A percentile compares a stretch with the other conserved stretches of the same genome.
Conservation (phyloP, 75 land plant genomes). For the Ceratopteris richardii region DNA sequence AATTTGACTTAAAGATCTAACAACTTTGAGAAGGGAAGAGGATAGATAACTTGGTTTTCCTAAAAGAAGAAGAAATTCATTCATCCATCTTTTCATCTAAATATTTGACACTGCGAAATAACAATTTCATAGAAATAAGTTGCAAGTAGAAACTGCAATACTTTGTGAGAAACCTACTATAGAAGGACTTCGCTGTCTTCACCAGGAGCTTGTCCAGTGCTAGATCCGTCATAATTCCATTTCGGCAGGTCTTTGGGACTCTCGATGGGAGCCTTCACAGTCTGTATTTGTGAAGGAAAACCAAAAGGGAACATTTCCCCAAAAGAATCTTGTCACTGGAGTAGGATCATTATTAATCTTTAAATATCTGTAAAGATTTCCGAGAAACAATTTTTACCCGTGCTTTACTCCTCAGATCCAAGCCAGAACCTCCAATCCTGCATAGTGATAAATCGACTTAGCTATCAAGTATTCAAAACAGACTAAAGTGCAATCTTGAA, state of each 20-base stretch:
- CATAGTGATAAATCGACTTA: not conserved
- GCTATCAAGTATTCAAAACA: too few species aligned
- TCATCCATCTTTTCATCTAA: too few species aligned
- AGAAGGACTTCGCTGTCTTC: slow-evolving; percentile 93
- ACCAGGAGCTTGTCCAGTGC: slow-evolving; percentile 97
- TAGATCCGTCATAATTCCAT: slow-evolving; percentile 97
- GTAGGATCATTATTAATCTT: too few species aligned
- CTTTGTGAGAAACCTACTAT: slow-evolving; percentile 39
- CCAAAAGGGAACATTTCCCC: not conserved
- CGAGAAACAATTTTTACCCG: slow-evolving; percentile 50
- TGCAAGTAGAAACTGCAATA: not conserved
- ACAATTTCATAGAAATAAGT: too few species aligned
- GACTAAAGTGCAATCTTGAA: too few species aligned
- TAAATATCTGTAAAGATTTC: not conserved
- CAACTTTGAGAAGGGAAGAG: too few species aligned
- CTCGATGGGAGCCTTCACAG: slow-evolving; percentile 58
- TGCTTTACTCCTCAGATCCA: slow-evolving; percentile 80
- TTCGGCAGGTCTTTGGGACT: slow-evolving; percentile 79
- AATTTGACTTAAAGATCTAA: too few species aligned
- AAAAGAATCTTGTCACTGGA: not conserved
- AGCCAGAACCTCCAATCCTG: slow-evolving; percentile 85
- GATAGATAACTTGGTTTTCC: too few species aligned
- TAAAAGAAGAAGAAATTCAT: too few species aligned
- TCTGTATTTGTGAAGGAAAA: slow-evolving; percentile 23
- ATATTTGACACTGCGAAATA: too few species aligned